Percentiles rank a stretch among this genome's conserved stretches.
Conservation (phyloP, 805 yeast genomes). For the Spathaspora passalidarum region DNA sequence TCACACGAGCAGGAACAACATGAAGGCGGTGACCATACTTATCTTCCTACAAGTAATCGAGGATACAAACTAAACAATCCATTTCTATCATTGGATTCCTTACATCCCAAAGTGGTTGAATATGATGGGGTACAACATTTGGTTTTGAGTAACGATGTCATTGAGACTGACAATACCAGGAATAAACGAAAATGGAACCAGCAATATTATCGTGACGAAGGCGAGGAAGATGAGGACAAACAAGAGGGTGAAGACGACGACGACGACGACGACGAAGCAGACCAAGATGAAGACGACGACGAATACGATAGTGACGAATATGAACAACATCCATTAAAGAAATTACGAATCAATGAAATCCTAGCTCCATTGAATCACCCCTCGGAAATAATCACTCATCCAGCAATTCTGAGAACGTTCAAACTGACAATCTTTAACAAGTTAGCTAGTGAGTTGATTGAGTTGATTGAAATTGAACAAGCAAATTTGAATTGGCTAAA, state of each 20-base stretch:
- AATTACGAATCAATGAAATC: slow-evolving; percentile 40
- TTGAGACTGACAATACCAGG: slow-evolving; percentile 23
- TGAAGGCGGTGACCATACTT: slow-evolving; percentile 5
- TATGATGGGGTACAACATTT: slow-evolving; percentile 34
- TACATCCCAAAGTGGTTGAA: slow-evolving; percentile 35
- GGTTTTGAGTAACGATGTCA: slow-evolving; percentile 34
- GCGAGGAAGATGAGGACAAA: slow-evolving; percentile 17
- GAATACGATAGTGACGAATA: slow-evolving; percentile 15
- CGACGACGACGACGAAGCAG: slow-evolving; percentile 4
- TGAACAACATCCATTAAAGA: slow-evolving; percentile 28
- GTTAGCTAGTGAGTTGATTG: slow-evolving; percentile 71
- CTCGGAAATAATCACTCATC: slow-evolving; percentile 70
- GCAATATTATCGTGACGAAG: slow-evolving; percentile 15
- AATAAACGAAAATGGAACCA: slow-evolving; percentile 39
- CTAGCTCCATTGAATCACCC: slow-evolving; percentile 81
- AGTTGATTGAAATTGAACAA: slow-evolving; percentile 79
- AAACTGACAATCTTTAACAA: slow-evolving; percentile 46
- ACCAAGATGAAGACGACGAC: slow-evolving; percentile 15
- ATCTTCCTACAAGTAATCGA: slow-evolving; percentile 16
- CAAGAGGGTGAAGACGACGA: slow-evolving; percentile 12
- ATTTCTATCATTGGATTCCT: slow-evolving; percentile 11
- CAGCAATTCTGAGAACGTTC: slow-evolving; percentile 65
- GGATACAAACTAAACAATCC: slow-evolving; percentile 24
- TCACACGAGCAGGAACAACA: slow-evolving; percentile 3
- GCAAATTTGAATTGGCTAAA: slow-evolving; percentile 67